A percentile compares a stretch with the other conserved stretches of the same genome.
These are phyloP conservation scores for Rhizoctonia solani DNA, from an alignment of 1,284 basidiomycete species.

Conservation along the genomic window DNA sequence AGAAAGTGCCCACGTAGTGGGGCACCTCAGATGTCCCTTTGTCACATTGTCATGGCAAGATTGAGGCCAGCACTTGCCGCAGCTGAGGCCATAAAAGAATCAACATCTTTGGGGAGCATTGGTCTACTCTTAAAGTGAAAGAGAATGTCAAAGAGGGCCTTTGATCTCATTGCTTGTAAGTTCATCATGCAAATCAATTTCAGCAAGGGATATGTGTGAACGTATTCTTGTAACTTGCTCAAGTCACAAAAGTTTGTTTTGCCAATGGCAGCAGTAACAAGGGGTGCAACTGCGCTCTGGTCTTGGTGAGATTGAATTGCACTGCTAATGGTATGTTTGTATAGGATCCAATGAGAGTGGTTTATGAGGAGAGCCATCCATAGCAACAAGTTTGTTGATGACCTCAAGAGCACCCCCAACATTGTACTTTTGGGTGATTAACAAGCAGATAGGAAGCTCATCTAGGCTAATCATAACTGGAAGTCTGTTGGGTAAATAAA, in stretches of 20 bases:
- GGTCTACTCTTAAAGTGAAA: neutral
- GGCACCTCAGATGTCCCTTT: no score
- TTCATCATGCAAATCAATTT: neutral
- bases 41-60: no score
- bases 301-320: neutral
- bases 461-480: neutral
- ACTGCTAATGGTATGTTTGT: neutral
- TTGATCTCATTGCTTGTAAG: neutral
- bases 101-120: neutral
- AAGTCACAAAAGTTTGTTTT: neutral
- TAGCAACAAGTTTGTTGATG: neutral
- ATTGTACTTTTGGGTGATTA: neutral
- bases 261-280: neutral
- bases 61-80: no score
- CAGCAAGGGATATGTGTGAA: neutral
- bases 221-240: neutral
- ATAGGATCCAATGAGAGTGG: neutral
- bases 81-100: neutral
- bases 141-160: neutral
- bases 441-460: neutral
- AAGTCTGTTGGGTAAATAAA: constrained; percentile 1
- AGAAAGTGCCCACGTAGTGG: no score
- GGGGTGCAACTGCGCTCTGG: neutral
- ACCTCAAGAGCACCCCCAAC: neutral
- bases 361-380: neutral